Base-by-base conservation (phyloP, 306 rosid genomes). In the Vicia villosa region DNA sequence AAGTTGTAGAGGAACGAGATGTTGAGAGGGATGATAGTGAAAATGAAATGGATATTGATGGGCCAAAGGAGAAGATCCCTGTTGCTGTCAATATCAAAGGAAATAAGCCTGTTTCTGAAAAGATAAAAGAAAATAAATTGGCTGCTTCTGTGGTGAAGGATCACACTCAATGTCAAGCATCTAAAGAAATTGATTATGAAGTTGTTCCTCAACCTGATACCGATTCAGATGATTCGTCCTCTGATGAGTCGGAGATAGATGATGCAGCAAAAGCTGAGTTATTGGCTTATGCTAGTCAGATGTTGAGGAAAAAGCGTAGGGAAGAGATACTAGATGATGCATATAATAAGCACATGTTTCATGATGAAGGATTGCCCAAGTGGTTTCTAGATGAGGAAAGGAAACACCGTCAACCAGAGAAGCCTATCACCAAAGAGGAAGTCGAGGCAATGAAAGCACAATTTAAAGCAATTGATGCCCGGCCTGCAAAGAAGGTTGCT, bases 331-430 rank as follows among this genome's bases (percentile, higher is more conserved):
- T 88, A 2, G 99, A 94, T 66, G 97, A 94, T 80, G 87, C 92
- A 5, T 94, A 91, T 70, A 87, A 88, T 24, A 94, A 81, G 75
- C 84, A 88, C 83, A 88, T 91, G 97, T 84, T 84, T 75, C 81
- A 94, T 24, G 94, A 94, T 3, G 81, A 79, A 9, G 91, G 92
- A 52, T 87, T 94, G 78, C 99, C 99, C 24, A 84, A 79, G 54
- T 94, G 99, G 97, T 91, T 91, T 77, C 37, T 84, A 50, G 99
- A 94, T 5, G 99, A 94, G 68, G 99, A 94, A 66, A 81, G n/a
- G 74, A 87, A 67, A 72, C 99, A 94, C 54, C 80, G 96, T 5
- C 85, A 72, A 52, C 91, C 82, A 11, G 72, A 78, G 2, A 87
- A 84, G 84, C 97, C 99, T 10, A 69, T 94, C 61, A 85, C 97